Base-by-base conservation (phyloP, 805 yeast species). In the Yamadazyma scolyti region DNA sequence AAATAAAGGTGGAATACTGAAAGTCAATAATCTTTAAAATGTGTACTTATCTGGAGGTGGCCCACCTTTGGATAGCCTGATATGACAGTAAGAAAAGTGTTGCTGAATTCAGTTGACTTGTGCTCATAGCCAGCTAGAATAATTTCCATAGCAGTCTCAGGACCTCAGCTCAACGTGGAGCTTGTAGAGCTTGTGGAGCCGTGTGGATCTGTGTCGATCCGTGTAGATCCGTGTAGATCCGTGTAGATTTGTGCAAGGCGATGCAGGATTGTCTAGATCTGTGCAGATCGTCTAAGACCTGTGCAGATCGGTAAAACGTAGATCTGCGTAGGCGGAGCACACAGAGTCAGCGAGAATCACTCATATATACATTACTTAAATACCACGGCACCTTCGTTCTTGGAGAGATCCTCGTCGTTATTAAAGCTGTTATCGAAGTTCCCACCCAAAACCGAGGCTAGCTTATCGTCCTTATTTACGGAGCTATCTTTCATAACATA, bases 401-500 rank as follows among this genome's bases (percentile, higher is more conserved):
- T n/a, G n/a, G n/a, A n/a, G n/a, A n/a, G n/a, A 11, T 28, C 27
- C 16, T 27, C 32, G 17, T 37, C 36, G 12, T 31, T 34, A 9
- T 32, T 30, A 30, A 52, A 50, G 25, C 49, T 48, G 25, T 40
- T 42, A 17, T 50, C 55, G 26, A 52, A 29, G 16, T 45, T 39
- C 6, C 40, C 43, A 4, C 44, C 46, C 16, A 40, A 17, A 4
- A 40, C 37, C 2, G 36, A 31, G 4, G 37, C 33, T 12, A 43
- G 34, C 18, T 31, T 31, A 10, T 28, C 23, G 8, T 36, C 17
- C 16, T 31, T 28, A 12, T 17, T 12, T 15, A 13, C 7, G 9
- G 15, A 6, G 9, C 20, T 23, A 11, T 27, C 13, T 10, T 19
- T 19, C 10, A 19, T 20, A 11, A 49, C 55, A 29, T 50, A 60